Evolutionary conservation across 2,329 filamentous ascomycete genomes (phyloP), one percentile per base, ranked within the genome.

Genomic region (Sporothrix variecibatus): DNA sequence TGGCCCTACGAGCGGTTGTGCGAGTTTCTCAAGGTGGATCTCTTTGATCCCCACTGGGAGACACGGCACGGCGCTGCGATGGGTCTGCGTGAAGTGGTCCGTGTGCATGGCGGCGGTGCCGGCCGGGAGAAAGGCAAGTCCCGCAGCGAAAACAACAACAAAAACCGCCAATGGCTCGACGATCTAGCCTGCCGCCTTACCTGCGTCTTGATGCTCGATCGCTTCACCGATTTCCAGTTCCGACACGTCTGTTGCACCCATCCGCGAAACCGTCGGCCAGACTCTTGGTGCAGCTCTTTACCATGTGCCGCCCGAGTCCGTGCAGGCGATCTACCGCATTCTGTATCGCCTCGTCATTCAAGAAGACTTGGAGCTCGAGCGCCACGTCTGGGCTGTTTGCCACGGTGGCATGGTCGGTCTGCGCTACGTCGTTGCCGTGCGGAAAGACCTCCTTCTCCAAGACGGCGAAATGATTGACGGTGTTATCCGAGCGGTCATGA

Each of bases 331-430:
- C 53, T 98, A 98, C 81, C 88, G 87, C 64, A 92, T 97, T 60
- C 87, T 99, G 4, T 92, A 96, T 79, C 90, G 93, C 51, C 93
- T 99, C 85, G 94, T 98, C 51, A 96, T 97, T 90, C 94, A 98
- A 80, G 90, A 92, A 58, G 93, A 97, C 77, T 85, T 96, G 28
- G 89, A 90, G 51, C 85, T 95, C 31, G 90, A 92, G 31, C 89
- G 88, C 43, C 91, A 93, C 17, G 88, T 94, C 40, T 99, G 96
- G 96, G 94, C 97, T 75, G 93, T 98, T 51, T 97, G 95, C 79
- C 97, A 99, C 81, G 96, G 96, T 77, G 96, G 96, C 76, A 99
- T 99, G 96, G 95, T 98, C 65, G 96, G 96, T 8, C 84, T 99
- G 79, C 90, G 95, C 78, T 99, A 99, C 80, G 90, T 99, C 65